phyloP scores from a whole-genome alignment of 116 monocot genomes.

The Dioscorea cayenensis region DNA sequence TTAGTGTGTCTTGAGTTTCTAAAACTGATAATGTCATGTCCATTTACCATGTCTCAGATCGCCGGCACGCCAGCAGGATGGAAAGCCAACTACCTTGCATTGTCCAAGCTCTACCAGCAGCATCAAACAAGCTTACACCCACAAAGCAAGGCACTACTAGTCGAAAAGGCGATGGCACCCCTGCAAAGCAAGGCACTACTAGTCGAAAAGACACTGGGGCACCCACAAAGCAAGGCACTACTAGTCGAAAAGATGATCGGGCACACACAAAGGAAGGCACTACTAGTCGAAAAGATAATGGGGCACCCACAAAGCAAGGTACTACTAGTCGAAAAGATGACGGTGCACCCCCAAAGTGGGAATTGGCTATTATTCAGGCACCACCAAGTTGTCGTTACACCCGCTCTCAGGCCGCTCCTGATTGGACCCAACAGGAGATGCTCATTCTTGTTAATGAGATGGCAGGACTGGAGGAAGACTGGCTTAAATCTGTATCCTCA shows the following conservation, averaged over 20 bases:
- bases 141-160: neutral
- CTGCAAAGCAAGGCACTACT: no score
- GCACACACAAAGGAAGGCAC: no score
- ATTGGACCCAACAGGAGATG: constrained; percentile 16
- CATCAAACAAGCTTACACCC: neutral
- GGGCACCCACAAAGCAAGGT: neutral
- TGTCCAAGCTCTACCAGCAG: neutral
- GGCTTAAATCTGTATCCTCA: constrained; percentile 10
- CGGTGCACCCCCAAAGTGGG: neutral
- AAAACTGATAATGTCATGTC: no score
- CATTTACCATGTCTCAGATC: no score
- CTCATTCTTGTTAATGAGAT: constrained; percentile 13
- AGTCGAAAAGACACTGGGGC: no score
- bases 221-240: neutral
- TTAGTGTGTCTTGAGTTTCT: no score
- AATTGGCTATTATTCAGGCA: neutral
- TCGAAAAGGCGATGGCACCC: no score
- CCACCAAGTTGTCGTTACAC: constrained; percentile 9
- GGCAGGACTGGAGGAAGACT: constrained; percentile 15
- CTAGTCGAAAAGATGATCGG: no score
- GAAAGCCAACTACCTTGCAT: constrained; percentile 6
- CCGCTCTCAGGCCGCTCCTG: constrained; percentile 9
- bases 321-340: no score
- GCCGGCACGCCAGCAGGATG: no score
- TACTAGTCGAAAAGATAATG: no score